Evolutionary conservation across 176 grass and related monocot species (phyloP).

Genomic region (Phyllostachys edulis): DNA sequence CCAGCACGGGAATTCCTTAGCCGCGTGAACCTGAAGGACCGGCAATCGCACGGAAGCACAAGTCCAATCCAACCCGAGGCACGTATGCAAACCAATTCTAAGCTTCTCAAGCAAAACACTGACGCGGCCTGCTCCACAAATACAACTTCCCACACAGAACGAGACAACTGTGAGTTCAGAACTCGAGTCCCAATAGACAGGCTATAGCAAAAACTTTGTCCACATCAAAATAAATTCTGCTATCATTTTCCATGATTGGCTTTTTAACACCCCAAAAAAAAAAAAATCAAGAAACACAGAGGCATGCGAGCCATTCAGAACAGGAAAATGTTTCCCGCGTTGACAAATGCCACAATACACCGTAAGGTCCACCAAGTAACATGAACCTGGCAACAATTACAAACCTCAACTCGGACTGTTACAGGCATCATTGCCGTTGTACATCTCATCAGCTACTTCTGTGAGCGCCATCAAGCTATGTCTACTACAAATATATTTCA

Average conservation of each 20-base stretch:
- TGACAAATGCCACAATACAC: constrained; percentile 9
- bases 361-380: constrained; percentile 23
- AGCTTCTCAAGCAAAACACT: not conserved
- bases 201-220: too few species aligned
- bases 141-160: not conserved
- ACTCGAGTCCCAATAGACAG: too few species aligned
- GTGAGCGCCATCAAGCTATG: constrained; percentile 52
- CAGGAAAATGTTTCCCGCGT: not conserved
- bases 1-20: not conserved
- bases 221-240: too few species aligned
- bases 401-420: constrained; percentile 40
- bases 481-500: constrained; percentile 49
- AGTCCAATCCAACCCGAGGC: not conserved
- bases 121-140: not conserved
- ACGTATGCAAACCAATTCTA: not conserved
- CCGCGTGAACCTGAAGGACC: constrained; percentile 1
- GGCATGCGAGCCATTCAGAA: not conserved
- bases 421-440: constrained; percentile 33
- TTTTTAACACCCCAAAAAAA: too few species aligned
- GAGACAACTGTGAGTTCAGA: too few species aligned
- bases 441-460: constrained; percentile 45
- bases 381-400: constrained; percentile 35
- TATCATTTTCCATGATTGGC: too few species aligned
- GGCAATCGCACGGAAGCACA: not conserved
- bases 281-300: not conserved